Base-by-base conservation (phyloP, 2,329 filamentous ascomycete genomes). In the Zymoseptoria ardabiliae region DNA sequence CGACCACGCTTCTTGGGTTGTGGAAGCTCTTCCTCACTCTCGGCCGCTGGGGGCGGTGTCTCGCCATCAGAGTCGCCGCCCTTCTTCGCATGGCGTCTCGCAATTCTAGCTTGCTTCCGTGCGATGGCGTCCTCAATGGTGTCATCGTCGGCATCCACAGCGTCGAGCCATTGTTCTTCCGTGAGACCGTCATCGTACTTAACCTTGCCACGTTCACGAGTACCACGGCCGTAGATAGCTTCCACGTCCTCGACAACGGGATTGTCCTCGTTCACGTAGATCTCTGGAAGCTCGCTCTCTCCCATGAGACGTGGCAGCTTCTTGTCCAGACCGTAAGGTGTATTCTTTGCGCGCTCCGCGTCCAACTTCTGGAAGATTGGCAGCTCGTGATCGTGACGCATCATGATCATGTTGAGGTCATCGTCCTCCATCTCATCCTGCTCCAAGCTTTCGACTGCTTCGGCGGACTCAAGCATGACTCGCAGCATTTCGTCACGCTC, bases 341-440 rank as follows among this genome's bases (percentile, higher is more conserved):
- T 82, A 53, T 85, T 85, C 62, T 78, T 83, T 9, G 77, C 69
- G 59, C 94, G 85, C 60, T 95, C 86, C 59, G 85, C 83, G 66
- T 99, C 94, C 62, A 99, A 84, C 67, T 87, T 79, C 70, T 91
- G 89, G 83, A 99, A 99, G 1, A 86, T 71, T 5, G 63, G 61
- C 20, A 97, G 75, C 73, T 99, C 94, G 0, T 87, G 80, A 8
- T 97, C 93, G 51, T 81, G 91, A 65, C 94, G 89, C 61, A 94
- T 92, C 77, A 97, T 88, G 62, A 99, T 89, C 78, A 94, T 81
- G 71, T 99, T 99, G 65, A 99, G 79, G 72, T 99, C 94, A 61
- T 99, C 94, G 65, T 99, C 94, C 66, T 99, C 94, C 90, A 97
- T 96, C 74, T 99, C 94, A 61, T 97, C 92, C 69, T 95, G 90